Evolutionary conservation across 192 early-diverging fungal genomes (phyloP).

Genomic region (Haplosporangium gracile): DNA sequence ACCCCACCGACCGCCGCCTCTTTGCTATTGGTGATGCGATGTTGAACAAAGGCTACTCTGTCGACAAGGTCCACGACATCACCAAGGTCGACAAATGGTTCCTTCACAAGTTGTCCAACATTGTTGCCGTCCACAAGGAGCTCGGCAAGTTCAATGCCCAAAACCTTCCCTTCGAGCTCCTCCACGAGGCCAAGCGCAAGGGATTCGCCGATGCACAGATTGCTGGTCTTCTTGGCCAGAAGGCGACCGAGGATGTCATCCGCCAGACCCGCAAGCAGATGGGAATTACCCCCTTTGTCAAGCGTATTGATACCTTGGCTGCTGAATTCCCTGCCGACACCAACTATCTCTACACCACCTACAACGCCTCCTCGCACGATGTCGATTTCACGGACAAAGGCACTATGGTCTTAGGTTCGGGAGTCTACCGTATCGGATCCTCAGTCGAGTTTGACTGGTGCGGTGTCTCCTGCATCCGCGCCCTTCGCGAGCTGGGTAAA

Average conservation of each 20-base stretch:
- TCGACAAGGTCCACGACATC: slow-evolving; percentile 91
- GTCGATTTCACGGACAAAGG: slow-evolving; percentile 90
- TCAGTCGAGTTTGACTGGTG: slow-evolving; percentile 99
- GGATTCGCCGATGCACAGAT: slow-evolving; percentile 96
- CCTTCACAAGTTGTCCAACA: slow-evolving; percentile 92
- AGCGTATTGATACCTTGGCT: slow-evolving; percentile 96
- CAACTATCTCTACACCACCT: slow-evolving; percentile 99
- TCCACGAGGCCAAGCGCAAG: slow-evolving; percentile 83
- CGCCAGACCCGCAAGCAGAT: slow-evolving; percentile 76
- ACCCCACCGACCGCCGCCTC: slow-evolving; percentile 94
- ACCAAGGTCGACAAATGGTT: slow-evolving; percentile 99
- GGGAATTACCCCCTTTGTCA: slow-evolving; percentile 90
- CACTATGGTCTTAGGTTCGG: slow-evolving; percentile 96
- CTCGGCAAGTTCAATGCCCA: slow-evolving; percentile 64
- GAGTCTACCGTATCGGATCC: slow-evolving; percentile 97
- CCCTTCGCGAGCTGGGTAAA: slow-evolving; percentile 82
- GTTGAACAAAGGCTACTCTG: slow-evolving; percentile 88
- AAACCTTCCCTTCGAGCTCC: slow-evolving; percentile 68
- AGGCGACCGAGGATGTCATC: slow-evolving; percentile 75
- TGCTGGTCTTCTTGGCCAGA: slow-evolving; percentile 63
- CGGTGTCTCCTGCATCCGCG: slow-evolving; percentile 83
- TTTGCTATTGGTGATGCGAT: slow-evolving; percentile 98
- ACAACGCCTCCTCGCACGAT: slow-evolving; percentile 90
- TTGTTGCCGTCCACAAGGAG: slow-evolving; percentile 82
- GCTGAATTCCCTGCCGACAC: slow-evolving; percentile 97